These are phyloP conservation scores for Stentor coeruleus DNA, from an alignment of 73 alveolate species.

Conservation along the genomic window DNA sequence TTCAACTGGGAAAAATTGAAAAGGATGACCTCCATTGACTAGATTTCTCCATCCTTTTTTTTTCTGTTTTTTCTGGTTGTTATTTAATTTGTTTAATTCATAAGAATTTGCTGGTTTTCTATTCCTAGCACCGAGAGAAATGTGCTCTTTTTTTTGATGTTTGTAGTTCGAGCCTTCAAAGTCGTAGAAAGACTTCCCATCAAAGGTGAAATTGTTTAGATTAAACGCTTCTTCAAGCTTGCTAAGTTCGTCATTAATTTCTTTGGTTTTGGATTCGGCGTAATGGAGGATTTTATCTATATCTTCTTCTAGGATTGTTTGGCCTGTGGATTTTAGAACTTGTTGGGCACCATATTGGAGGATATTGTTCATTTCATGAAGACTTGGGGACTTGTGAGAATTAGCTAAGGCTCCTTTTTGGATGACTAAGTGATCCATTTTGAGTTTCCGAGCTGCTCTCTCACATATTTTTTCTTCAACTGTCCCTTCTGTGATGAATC, in stretches of 20 bases:
- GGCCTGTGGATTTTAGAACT: slow-evolving; percentile 57
- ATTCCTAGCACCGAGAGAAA: slow-evolving; percentile 33
- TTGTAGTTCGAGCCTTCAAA: slow-evolving; percentile 63
- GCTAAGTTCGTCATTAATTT: slow-evolving; percentile 67
- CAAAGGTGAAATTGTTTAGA: slow-evolving; percentile 53
- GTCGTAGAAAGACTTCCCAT: slow-evolving; percentile 38
- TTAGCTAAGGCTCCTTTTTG: slow-evolving; percentile 27
- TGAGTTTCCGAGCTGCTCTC: slow-evolving; percentile 90
- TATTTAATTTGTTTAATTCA: slow-evolving; percentile 64
- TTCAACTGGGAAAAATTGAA: slow-evolving; percentile 75
- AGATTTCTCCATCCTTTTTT: slow-evolving; percentile 78
- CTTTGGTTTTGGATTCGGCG: slow-evolving; percentile 86
- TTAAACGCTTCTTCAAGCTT: slow-evolving; percentile 37
- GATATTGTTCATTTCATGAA: slow-evolving; percentile 80
- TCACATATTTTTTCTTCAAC: slow-evolving; percentile 90
- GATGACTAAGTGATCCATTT: slow-evolving; percentile 88
- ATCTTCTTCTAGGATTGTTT: slow-evolving; percentile 75
- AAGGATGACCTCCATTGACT: slow-evolving; percentile 82
- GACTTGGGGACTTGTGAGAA: slow-evolving; percentile 34
- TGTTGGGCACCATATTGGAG: slow-evolving; percentile 64
- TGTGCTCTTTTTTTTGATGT: slow-evolving; percentile 27
- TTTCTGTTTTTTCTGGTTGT: slow-evolving; percentile 72
- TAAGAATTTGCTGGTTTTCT: slow-evolving; percentile 50
- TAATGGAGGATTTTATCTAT: slow-evolving; percentile 81
- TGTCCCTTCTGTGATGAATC: slow-evolving; percentile 92